These are phyloP conservation scores for Zychaea mexicana DNA, from an alignment of 371 early-diverging fungal species.

Conservation along the genomic window DNA sequence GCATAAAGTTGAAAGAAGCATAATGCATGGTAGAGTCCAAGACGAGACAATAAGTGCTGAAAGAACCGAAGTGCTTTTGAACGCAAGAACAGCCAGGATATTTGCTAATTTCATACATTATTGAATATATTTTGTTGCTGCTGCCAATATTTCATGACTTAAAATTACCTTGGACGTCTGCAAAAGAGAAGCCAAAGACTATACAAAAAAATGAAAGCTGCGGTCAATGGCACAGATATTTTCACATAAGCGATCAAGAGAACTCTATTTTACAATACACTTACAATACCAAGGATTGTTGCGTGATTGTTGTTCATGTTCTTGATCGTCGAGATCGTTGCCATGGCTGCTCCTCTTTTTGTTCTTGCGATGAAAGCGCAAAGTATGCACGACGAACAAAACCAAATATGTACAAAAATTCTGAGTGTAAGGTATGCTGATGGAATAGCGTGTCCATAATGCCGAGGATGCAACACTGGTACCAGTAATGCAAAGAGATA, in stretches of 20 bases:
- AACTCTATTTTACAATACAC: too few relatives aligned
- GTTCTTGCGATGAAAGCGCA: background rate
- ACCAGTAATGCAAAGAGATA: slow-evolving; percentile 47
- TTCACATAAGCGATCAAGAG: too few relatives aligned
- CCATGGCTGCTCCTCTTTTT: background rate
- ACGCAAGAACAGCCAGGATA: slow-evolving; percentile 44
- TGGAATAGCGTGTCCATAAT: slow-evolving; percentile 33
- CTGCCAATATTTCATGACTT: too few relatives aligned
- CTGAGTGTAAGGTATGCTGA: slow-evolving; percentile 47
- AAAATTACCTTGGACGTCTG: slow-evolving; percentile 40
- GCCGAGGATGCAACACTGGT: slow-evolving; percentile 47
- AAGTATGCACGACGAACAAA: slow-evolving; percentile 26
- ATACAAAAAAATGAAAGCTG: background rate
- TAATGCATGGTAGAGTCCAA: slow-evolving; percentile 49
- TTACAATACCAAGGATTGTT: background rate
- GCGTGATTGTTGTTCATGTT: background rate
- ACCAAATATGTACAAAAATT: slow-evolving; percentile 38
- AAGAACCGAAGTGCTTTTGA: slow-evolving; percentile 44
- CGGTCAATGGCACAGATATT: background rate
- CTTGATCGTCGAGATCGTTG: background rate
- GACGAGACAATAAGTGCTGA: slow-evolving; percentile 43
- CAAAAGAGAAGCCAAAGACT: slow-evolving; percentile 46
- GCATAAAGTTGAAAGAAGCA: slow-evolving; percentile 36
- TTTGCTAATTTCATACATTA: slow-evolving; percentile 25
- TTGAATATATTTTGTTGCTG: background rate